Base-by-base conservation (phyloP, 208 protist genomes). In the Crithidia thermophila region DNA sequence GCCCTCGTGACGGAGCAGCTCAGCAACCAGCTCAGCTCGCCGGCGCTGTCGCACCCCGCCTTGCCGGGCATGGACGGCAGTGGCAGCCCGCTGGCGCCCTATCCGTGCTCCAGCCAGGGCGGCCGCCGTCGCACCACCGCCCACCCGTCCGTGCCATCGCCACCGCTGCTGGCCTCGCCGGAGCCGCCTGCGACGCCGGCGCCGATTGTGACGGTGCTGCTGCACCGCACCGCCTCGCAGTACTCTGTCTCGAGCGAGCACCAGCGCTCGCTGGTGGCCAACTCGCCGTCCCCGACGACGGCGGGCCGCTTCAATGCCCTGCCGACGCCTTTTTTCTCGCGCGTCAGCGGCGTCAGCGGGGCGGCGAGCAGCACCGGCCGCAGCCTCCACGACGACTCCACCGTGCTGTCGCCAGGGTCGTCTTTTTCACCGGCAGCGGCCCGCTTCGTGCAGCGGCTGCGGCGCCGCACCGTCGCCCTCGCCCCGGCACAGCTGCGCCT, bases 361-460 rank as follows among this genome's bases (percentile, higher is more conserved):
- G 28, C 36, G 0, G 31, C 39, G 14, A 42, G 46, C 39, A 69
- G 45, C 37, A n/a, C 39, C 13, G 61, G 52, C 37, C 69, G 52
- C 51, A 75, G 60, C 53, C 20, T 63, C 16, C 69, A 61, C 55
- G 69, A 75, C 11, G 69, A 75, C 47, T 75, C 69, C 1, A 56
- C 55, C 18, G 5, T 69, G 0, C 61, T 75, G 27, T 75, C 69
- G 1, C 69, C 43, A 18, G 61, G 36, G 14, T 75, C 69, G 30
- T 75, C 69, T 18, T 68, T 65, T 47, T 50, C 69, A 0, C 52
- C 69, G 16, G 43, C 53, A 0, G 56, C 58, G 14, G 27, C 45
- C 45, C 69, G 69, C 9, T 52, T 68, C 39, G 61, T 46, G 18
- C 69, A 69, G 55, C 61, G 69, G 21, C 43, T 68, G 46, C 69